Percentiles rank a stretch among this genome's conserved stretches.
phyloP scores from a whole-genome alignment of 2,329 filamentous ascomycete genomes.

The Alternaria ethzedia region DNA sequence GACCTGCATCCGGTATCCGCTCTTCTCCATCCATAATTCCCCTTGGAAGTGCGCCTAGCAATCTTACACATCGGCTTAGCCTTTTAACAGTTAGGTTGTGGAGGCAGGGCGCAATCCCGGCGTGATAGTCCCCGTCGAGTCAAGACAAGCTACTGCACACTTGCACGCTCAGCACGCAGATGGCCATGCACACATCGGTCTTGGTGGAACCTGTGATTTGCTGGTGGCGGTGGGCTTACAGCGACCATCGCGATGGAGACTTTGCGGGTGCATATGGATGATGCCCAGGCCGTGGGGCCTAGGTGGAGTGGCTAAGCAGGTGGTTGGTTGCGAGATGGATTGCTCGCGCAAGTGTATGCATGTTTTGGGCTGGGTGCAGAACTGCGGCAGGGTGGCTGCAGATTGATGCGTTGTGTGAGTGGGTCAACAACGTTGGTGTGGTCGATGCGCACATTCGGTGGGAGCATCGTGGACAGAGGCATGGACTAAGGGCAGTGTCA shows the following conservation, averaged over 20 bases:
- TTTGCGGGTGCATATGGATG: constrained; percentile 15
- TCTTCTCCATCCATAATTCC: constrained; percentile 13
- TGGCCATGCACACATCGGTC: constrained; percentile 24
- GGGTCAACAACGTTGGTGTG: constrained; percentile 18
- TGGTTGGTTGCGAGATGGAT: constrained; percentile 23
- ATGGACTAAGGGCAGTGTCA: not conserved
- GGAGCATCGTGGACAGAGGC: not conserved
- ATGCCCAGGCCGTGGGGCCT: constrained; percentile 15
- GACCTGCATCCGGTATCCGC: constrained; percentile 25
- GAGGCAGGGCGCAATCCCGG: constrained; percentile 14
- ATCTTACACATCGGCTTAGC: constrained; percentile 15
- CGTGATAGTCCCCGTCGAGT: constrained; percentile 20
- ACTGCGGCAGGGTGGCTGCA: constrained; percentile 20
- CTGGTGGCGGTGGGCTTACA: constrained; percentile 16
- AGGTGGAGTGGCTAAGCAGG: constrained; percentile 10
- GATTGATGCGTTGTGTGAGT: constrained; percentile 22
- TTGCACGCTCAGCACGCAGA: constrained; percentile 25
- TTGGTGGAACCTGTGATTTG: constrained; percentile 28
- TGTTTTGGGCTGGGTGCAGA: constrained; percentile 20
- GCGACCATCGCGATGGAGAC: constrained; percentile 16
- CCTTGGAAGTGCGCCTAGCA: constrained; percentile 3
- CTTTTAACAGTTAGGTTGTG: constrained; percentile 3
- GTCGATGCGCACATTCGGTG: not conserved
- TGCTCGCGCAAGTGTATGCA: constrained; percentile 19
- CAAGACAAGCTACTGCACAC: constrained; percentile 30